A percentile compares a stretch with the other conserved stretches of the same genome.
These are phyloP conservation scores for Colletotrichum noveboracense DNA, from an alignment of 2,329 filamentous ascomycete genomes.

Conservation along the genomic window DNA sequence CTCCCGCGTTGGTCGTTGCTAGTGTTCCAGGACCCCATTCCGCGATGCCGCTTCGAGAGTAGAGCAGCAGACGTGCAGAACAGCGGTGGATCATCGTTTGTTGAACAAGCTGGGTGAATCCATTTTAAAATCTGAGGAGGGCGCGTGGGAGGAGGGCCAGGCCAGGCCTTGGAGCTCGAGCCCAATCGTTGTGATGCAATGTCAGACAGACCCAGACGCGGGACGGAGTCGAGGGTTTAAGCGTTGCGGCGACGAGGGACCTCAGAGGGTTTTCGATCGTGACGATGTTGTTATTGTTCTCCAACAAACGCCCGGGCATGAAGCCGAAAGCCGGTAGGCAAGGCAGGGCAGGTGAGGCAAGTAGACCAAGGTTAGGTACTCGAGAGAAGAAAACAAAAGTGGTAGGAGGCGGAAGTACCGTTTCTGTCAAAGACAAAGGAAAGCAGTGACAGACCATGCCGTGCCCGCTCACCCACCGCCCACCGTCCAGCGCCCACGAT, in stretches of 20 bases:
- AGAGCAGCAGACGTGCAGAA: constrained; percentile 3
- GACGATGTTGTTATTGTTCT: neutral
- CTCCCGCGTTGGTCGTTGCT: constrained; percentile 16
- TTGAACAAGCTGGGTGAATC: neutral
- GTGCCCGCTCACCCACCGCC: neutral
- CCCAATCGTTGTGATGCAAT: neutral
- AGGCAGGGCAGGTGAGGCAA: neutral
- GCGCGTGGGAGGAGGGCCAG: neutral
- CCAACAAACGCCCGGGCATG: neutral
- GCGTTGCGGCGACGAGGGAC: neutral
- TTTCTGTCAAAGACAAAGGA: neutral
- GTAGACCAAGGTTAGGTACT: neutral
- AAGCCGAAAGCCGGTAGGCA: neutral
- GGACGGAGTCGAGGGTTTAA: neutral
- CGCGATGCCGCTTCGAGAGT: constrained; percentile 14
- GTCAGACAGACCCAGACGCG: neutral
- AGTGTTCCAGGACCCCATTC: constrained; percentile 17
- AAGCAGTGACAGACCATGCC: neutral
- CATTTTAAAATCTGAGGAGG: neutral
- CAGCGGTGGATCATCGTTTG: neutral
- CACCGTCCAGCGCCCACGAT: neutral
- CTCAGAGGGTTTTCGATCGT: neutral
- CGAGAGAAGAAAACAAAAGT: neutral
- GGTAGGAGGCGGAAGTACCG: neutral
- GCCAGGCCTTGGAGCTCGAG: neutral